Evolutionary conservation across 495 filamentous ascomycete species (phyloP), one percentile per base, ranked within the genome.

Genomic region (Clavariopsis aquatica): DNA sequence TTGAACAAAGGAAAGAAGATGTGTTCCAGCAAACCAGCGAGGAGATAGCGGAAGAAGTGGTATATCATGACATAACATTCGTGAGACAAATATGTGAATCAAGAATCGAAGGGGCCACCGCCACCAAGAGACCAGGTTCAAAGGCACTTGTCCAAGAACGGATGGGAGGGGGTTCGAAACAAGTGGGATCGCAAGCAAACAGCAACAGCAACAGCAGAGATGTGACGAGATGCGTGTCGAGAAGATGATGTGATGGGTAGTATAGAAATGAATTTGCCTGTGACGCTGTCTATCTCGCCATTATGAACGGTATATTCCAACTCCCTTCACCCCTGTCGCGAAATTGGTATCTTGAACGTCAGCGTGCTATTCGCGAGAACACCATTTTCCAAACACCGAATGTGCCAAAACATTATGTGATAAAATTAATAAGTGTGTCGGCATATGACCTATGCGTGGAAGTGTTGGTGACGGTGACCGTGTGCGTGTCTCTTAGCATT

Each of bases 221-320:
- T 31, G 54, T 49, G 57, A 52, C 56, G 63, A 23, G 31, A 46
- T 29, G 53, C 55, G 55, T 31, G 62, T 59, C 62, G 62, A 53
- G 46, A 46, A 59, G 58, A 62, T 47, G 23, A n/a, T n/a, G n/a
- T n/a, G n/a, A n/a, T 12, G 24, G 63, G 49, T 54, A 55, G 41
- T 49, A 60, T 60, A 60, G 63, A 66, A 66, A 24, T 52, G 27
- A 57, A 67, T 62, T 64, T 49, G 57, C 64, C 64, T 62, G 64
- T 58, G 64, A 67, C 64, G 57, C 64, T 62, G 64, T 60, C 64
- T 67, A 67, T 58, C 64, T 38, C 57, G 49, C 53, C 64, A 67
- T 67, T 67, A 67, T 57, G 57, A 20, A 62, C 57, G 46, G 29
- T 34, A 46, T 60, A 52, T 27, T 49, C 34, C 45, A 34, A 45